Evolutionary conservation across 2,329 filamentous ascomycete species (phyloP).

Genomic region (Alternaria alternata): DNA sequence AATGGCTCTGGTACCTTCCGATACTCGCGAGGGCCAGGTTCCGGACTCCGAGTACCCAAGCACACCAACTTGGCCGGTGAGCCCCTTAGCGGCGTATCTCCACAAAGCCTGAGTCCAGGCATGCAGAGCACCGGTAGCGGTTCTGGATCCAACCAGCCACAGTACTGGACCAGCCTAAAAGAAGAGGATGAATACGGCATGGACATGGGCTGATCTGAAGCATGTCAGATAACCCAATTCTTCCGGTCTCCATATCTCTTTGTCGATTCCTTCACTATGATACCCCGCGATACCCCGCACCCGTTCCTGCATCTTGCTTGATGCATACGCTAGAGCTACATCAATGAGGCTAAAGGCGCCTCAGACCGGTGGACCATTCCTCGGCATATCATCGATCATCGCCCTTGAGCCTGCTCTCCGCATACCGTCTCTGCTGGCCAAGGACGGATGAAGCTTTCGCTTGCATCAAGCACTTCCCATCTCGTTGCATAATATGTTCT

Average conservation of each 20-base stretch:
- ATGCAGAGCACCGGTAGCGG: slow-evolving; percentile 74
- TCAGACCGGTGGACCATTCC: slow-evolving; percentile 10
- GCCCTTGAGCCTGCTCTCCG: slow-evolving; percentile 9
- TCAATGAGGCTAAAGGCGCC: slow-evolving; percentile 11
- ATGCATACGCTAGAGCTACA: slow-evolving; percentile 33
- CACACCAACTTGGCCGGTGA: slow-evolving; percentile 93
- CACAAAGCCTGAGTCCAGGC: slow-evolving; percentile 64
- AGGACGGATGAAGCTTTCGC: slow-evolving; percentile 34
- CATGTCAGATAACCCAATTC: slow-evolving; percentile 7
- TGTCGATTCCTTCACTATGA: slow-evolving; percentile 41
- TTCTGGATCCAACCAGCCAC: slow-evolving; percentile 57
- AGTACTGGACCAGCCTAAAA: slow-evolving; percentile 76
- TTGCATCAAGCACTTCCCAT: slow-evolving; percentile 37
- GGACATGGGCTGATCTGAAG: slow-evolving; percentile 62
- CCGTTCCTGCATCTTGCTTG: slow-evolving; percentile 39
- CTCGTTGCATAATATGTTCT: slow-evolving; percentile 44
- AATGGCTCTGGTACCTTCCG: slow-evolving; percentile 78
- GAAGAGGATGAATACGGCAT: slow-evolving; percentile 93
- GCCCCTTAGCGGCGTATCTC: slow-evolving; percentile 64
- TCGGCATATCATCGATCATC: neutral
- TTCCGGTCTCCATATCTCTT: slow-evolving; percentile 22
- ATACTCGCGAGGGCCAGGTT: slow-evolving; percentile 84
- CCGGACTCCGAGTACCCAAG: slow-evolving; percentile 87
- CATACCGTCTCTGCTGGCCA: slow-evolving; percentile 46
- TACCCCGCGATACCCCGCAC: slow-evolving; percentile 49